These are phyloP conservation scores for Chlorella ohadii DNA, from an alignment of 139 green algal genomes.

Conservation along the genomic window DNA sequence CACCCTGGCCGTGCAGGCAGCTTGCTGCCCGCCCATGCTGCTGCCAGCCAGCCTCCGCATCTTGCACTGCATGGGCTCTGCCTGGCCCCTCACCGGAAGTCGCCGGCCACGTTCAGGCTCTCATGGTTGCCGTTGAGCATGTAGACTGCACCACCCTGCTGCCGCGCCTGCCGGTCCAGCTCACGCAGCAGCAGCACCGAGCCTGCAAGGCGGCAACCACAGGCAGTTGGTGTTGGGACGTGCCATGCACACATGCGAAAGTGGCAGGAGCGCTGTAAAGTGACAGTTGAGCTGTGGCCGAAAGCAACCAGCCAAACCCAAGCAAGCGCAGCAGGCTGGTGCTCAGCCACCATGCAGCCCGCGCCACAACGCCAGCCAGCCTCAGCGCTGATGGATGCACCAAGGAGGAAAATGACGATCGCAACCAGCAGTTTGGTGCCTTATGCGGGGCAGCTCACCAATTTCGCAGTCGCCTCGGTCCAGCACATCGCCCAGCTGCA, in stretches of 20 bases:
- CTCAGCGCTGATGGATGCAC: too few relatives aligned
- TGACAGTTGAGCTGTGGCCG: too few relatives aligned
- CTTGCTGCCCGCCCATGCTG: too few relatives aligned
- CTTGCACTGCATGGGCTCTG: too few relatives aligned
- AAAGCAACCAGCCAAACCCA: too few relatives aligned
- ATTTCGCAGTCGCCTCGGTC: slow-evolving; percentile 92
- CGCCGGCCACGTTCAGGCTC: slow-evolving; percentile 87
- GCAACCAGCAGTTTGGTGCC: not conserved
- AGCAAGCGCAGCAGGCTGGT: too few relatives aligned
- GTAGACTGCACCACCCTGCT: slow-evolving; percentile 84
- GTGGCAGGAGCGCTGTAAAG: too few relatives aligned
- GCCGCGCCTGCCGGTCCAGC: slow-evolving; percentile 79
- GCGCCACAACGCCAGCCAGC: too few relatives aligned
- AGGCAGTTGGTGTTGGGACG: not conserved
- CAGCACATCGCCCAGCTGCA: slow-evolving; percentile 94
- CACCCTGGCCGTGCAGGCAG: too few relatives aligned
- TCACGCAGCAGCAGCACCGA: slow-evolving; percentile 85
- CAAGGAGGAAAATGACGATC: too few relatives aligned
- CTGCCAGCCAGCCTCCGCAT: too few relatives aligned
- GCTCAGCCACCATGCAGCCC: not conserved
- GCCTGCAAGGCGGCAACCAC: slow-evolving; percentile 49
- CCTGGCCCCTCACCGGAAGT: slow-evolving; percentile 88
- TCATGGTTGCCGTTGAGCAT: slow-evolving; percentile 97
- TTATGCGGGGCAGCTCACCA: too few relatives aligned
- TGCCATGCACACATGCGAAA: not conserved